These are phyloP conservation scores for Pestalotiopsis sp. DNA, from an alignment of 2,329 filamentous ascomycete species.

Conservation along the genomic window DNA sequence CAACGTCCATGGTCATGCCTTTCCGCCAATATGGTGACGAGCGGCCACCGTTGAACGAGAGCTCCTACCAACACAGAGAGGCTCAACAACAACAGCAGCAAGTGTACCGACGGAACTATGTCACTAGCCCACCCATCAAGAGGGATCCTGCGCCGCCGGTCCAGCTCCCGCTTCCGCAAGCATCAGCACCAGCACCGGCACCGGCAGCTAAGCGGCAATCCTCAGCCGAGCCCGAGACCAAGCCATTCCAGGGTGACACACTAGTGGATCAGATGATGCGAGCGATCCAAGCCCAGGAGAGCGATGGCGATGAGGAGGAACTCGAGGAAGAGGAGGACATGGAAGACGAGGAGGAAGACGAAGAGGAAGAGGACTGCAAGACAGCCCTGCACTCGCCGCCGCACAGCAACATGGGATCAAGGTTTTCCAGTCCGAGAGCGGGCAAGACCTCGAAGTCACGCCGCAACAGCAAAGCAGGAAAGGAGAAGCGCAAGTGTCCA, in stretches of 20 bases:
- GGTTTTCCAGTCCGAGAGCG: conserved; percentile 17
- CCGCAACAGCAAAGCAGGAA: conserved; percentile 18
- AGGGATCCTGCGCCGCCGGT: conserved; percentile 24
- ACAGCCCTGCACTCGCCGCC: conserved; percentile 34
- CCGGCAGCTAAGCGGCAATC: neutral
- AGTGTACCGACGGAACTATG: conserved; percentile 19
- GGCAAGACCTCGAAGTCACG: conserved; percentile 18
- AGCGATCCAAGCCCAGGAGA: conserved; percentile 73
- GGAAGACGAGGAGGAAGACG: conserved; percentile 43
- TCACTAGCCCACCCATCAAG: conserved; percentile 36
- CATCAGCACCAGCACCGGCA: neutral
- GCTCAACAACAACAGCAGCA: conserved; percentile 13
- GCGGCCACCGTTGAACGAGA: conserved; percentile 27
- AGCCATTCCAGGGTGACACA: conserved; percentile 72
- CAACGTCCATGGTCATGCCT: conserved; percentile 24
- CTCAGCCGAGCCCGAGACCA: conserved; percentile 41
- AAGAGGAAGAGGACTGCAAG: conserved; percentile 25
- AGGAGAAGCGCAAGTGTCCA: conserved; percentile 69
- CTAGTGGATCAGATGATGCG: conserved; percentile 88
- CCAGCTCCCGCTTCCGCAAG: conserved; percentile 2
- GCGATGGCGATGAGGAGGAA: conserved; percentile 31
- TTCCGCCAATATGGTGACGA: conserved; percentile 32
- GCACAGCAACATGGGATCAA: conserved; percentile 28
- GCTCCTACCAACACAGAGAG: conserved; percentile 17
- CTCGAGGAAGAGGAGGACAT: conserved; percentile 41